These are phyloP conservation scores for Penicillium manginii DNA, from an alignment of 495 filamentous ascomycete genomes.

Conservation along the genomic window DNA sequence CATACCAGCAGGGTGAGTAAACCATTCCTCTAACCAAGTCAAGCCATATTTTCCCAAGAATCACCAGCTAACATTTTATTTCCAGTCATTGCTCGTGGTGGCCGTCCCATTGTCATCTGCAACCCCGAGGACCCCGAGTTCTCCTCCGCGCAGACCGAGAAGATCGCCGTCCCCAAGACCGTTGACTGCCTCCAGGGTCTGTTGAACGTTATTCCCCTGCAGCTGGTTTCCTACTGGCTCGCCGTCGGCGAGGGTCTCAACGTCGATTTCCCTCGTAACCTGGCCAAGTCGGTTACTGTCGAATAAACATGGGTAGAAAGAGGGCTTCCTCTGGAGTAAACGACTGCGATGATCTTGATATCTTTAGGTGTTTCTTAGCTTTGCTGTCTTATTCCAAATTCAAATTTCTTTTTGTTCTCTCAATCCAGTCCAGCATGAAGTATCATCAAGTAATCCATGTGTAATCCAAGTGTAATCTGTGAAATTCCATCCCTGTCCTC, in stretches of 20 bases:
- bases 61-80: slow-evolving; percentile 3
- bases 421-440: no score
- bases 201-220: slow-evolving; percentile 95
- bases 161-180: slow-evolving; percentile 95
- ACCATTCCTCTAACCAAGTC: no score
- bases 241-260: slow-evolving; percentile 94
- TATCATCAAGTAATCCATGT: no score
- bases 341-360: slow-evolving; percentile 35
- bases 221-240: slow-evolving; percentile 98
- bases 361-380: slow-evolving; percentile 28
- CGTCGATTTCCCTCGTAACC: slow-evolving; percentile 95
- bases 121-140: slow-evolving; percentile 91
- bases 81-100: slow-evolving; percentile 85
- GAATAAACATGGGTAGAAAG: slow-evolving; percentile 62
- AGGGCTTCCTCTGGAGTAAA: slow-evolving; percentile 19
- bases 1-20: slow-evolving; percentile 92
- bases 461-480: no score
- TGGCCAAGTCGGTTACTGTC: slow-evolving; percentile 98
- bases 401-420: slow-evolving; percentile 1
- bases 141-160: slow-evolving; percentile 81
- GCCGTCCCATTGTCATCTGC: slow-evolving; percentile 98
- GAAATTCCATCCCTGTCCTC: not conserved
- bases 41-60: not conserved
- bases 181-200: slow-evolving; percentile 95
- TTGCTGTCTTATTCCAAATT: slow-evolving; percentile 17